Conservation (phyloP, 495 filamentous ascomycete species). For the Aspergillus steynii region DNA sequence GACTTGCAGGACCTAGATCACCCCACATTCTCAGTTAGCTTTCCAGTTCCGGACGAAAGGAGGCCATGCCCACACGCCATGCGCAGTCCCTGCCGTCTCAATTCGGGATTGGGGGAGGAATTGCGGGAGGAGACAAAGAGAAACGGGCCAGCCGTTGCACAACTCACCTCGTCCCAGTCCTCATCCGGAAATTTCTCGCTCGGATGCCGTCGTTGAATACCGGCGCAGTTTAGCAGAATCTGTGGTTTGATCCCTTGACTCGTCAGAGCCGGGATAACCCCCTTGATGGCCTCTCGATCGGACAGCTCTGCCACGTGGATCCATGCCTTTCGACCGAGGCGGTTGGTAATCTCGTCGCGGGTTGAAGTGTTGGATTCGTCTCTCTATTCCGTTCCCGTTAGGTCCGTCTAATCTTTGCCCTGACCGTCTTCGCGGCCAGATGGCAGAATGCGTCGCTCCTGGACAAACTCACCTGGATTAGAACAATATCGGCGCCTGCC, state of each 20-base stretch:
- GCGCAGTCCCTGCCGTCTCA: neutral
- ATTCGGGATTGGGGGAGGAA: neutral
- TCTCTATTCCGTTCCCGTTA: conserved; percentile 44
- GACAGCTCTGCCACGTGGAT: conserved; percentile 77
- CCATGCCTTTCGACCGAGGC: conserved; percentile 63
- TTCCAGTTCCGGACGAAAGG: neutral
- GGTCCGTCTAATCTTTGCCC: neutral
- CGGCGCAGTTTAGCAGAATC: conserved; percentile 83
- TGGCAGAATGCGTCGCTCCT: conserved; percentile 23
- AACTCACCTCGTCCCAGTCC: conserved; percentile 73
- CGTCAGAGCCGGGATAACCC: conserved; percentile 57
- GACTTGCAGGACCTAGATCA: conserved; percentile 67
- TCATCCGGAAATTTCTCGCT: conserved; percentile 74
- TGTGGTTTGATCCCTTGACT: conserved; percentile 61
- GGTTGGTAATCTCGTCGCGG: conserved; percentile 55
- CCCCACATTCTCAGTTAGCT: conserved; percentile 6
- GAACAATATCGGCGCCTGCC: conserved; percentile 79
- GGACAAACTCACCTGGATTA: conserved; percentile 63
- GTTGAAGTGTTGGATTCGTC: conserved; percentile 58
- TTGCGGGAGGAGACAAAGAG: conserved; percentile 1
- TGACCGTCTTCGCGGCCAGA: neutral
- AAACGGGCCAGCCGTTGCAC: neutral
- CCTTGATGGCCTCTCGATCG: conserved; percentile 46
- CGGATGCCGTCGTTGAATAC: conserved; percentile 80
- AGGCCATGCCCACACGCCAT: neutral